Evolutionary conservation across 1,284 basidiomycete species (phyloP), one percentile per base, ranked within the genome.

Genomic region (Xerocomus nothofagi): DNA sequence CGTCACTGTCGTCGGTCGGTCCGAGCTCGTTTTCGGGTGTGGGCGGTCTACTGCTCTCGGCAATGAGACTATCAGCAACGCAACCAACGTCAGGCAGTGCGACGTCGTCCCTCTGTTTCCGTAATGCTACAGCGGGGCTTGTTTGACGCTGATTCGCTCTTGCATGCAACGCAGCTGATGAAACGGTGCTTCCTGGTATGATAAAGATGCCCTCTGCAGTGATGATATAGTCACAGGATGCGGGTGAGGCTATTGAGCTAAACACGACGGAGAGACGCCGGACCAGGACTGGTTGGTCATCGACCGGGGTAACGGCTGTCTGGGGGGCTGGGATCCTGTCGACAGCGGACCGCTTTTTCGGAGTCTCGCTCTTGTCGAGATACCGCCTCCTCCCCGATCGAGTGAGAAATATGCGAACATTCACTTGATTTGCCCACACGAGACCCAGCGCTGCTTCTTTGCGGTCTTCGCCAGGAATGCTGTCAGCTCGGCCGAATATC

Each of bases 351-450:
- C 55, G 48, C 32, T 67, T 69, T 29, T 40, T 44, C 0, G 51
- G 48, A 1, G 32, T 49, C 37, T 69, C 64, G 17, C 26, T 36
- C 36, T 69, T 71, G 29, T 77, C 71, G 8, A 88, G 57, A 55
- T 83, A 73, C 32, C 81, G 75, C 51, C 86, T 74, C 49, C 91
- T 74, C 6, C 80, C 80, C 0, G 93, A 94, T 15, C 91, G 79
- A 39, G 79, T 81, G 40, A 96, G 75, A 78, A 96, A 86, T 48
- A 97, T 78, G 11, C 94, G 79, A 4, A 77, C 77, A 55, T 94
- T 94, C 51, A 97, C 75, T 54, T 90, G 86, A 66, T 95, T 95
- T 9, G 92, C 87, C 94, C 94, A 98, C 2, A 85, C 84, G 42
- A 95, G 81, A 0, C 94, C 94, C 3, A 98, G 71, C 32, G 81